phyloP scores from a whole-genome alignment of 805 yeast genomes.

The Wickerhamiella nectarea region DNA sequence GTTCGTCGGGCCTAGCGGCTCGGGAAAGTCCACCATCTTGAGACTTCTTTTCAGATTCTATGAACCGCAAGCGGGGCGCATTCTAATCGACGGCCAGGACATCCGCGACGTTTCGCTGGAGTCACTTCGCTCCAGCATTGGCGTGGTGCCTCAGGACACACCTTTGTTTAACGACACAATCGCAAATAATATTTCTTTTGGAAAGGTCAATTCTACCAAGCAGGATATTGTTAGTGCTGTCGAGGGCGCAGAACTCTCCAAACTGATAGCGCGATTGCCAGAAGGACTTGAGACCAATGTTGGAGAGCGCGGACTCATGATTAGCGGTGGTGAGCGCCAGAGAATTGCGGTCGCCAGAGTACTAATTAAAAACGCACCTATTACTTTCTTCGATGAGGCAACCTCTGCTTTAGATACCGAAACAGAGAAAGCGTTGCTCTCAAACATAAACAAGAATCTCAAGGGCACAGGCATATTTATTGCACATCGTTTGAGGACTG shows the following conservation, averaged over 20 bases:
- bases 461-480: slow-evolving; percentile 71
- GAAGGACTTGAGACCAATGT: slow-evolving; percentile 76
- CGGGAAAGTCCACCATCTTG: slow-evolving; percentile 85
- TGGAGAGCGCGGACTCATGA: slow-evolving; percentile 96
- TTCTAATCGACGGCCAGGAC: slow-evolving; percentile 80
- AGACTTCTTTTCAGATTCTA: slow-evolving; percentile 78
- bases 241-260: slow-evolving; percentile 52
- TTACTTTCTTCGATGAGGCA: slow-evolving; percentile 93
- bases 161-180: slow-evolving; percentile 89
- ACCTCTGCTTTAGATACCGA: slow-evolving; percentile 91
- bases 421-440: slow-evolving; percentile 74
- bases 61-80: slow-evolving; percentile 66
- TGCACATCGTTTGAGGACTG: slow-evolving; percentile 87
- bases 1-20: slow-evolving; percentile 91
- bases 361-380: slow-evolving; percentile 71
- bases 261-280: slow-evolving; percentile 56
- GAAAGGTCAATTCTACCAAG: slow-evolving; percentile 58
- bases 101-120: slow-evolving; percentile 61
- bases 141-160: slow-evolving; percentile 96
- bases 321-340: slow-evolving; percentile 98
- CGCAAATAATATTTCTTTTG: slow-evolving; percentile 76
- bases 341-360: slow-evolving; percentile 86
- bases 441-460: slow-evolving; percentile 51
- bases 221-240: slow-evolving; percentile 56
- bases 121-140: slow-evolving; percentile 57